Conservation (phyloP, 179 eudicot genomes). For the Actinidia arguta region DNA sequence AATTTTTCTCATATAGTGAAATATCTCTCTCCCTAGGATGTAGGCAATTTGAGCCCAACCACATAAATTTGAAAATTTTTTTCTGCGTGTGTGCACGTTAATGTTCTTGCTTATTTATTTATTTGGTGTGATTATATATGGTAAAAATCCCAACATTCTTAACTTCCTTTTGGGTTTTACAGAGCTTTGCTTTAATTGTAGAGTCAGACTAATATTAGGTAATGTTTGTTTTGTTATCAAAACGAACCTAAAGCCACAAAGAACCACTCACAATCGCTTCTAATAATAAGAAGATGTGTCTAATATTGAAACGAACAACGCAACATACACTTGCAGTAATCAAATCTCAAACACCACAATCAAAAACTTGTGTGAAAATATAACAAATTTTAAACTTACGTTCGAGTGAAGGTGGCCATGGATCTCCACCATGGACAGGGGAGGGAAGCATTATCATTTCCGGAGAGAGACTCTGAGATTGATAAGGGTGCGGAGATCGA, state of each 20-base stretch:
- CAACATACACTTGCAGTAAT: background rate
- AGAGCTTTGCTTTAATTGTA: too few species aligned
- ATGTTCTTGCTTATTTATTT: too few species aligned
- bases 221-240: too few species aligned
- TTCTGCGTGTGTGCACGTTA: too few species aligned
- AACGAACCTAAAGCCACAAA: background rate
- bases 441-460: constrained; percentile 36
- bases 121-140: too few species aligned
- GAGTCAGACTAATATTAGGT: too few species aligned
- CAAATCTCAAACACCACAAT: background rate
- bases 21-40: too few species aligned
- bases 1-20: too few species aligned
- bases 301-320: background rate
- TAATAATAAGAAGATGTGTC: background rate
- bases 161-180: too few species aligned
- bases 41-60: too few species aligned
- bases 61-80: too few species aligned
- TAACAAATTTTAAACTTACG: constrained; percentile 45
- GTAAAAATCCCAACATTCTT: too few species aligned
- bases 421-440: constrained; percentile 66
- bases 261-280: background rate
- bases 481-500: constrained; percentile 42
- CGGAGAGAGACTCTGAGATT: constrained; percentile 40
- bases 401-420: constrained; percentile 95
- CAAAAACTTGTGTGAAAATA: background rate